Conservation (phyloP, 2,329 filamentous ascomycete genomes). For the Sordariomycetes sp. region DNA sequence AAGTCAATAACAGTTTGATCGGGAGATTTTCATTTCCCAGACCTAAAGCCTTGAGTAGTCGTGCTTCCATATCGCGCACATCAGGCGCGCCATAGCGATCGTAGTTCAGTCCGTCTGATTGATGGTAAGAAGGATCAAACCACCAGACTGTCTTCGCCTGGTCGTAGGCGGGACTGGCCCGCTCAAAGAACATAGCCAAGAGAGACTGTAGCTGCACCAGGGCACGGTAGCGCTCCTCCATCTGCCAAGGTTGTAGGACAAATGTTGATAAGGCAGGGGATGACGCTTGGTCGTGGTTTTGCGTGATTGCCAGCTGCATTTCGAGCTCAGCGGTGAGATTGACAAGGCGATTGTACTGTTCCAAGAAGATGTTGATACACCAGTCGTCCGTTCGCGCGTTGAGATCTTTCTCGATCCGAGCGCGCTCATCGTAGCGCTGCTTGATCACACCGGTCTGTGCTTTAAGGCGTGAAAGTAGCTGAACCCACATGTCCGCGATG, state of each 20-base stretch:
- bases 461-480: slow-evolving; percentile 3
- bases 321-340: slow-evolving; percentile 4
- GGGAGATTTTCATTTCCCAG: slow-evolving; percentile 1
- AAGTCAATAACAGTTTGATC: slow-evolving; percentile 3
- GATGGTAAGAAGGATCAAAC: slow-evolving; percentile 5
- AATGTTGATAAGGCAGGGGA: background rate
- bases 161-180: slow-evolving; percentile 5
- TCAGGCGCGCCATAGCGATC: slow-evolving; percentile 5
- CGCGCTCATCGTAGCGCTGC: slow-evolving; percentile 3
- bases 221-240: slow-evolving; percentile 5
- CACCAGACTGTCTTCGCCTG: slow-evolving; percentile 4
- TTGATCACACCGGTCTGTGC: slow-evolving; percentile 1
- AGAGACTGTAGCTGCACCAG: slow-evolving; percentile 4
- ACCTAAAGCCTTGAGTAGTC: slow-evolving; percentile 2
- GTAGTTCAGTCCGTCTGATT: slow-evolving; percentile 5
- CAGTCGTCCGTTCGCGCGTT: slow-evolving; percentile 4
- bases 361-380: slow-evolving; percentile 3
- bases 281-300: background rate
- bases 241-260: slow-evolving; percentile 4
- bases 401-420: slow-evolving; percentile 4
- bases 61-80: slow-evolving; percentile 1
- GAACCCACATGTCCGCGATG: slow-evolving; percentile 3
- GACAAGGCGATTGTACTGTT: slow-evolving; percentile 1
- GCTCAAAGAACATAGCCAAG: slow-evolving; percentile 3
- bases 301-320: slow-evolving; percentile 5